Base-by-base conservation (phyloP, 31 red algal genomes). In the Pterothamnion heteromorphum region DNA sequence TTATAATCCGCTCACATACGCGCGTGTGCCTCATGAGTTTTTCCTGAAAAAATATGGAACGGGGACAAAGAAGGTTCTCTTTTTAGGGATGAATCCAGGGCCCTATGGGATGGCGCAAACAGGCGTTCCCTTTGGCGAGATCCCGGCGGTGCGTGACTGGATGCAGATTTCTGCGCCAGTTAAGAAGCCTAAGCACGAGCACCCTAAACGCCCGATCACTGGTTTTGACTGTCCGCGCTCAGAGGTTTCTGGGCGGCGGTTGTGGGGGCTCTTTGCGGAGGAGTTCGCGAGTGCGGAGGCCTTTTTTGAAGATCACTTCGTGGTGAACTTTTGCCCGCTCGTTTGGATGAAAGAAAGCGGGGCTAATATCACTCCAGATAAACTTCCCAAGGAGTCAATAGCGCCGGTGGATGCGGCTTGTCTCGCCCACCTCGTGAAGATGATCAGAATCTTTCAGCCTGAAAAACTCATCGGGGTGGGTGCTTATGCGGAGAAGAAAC, bases 11-110 rank as follows among this genome's bases (percentile, higher is more conserved):
- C 92, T 97, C 30, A 36, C 91, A 44, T 97, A 97, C 84, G 95
- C 95, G 2, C 89, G 93, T 81, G 90, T 92, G 36, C 86, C 89
- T 22, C 93, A 94, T 86, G 82, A 85, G 84, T 91, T 84, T 84
- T 94, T 80, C 37, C 86, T 94, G 14, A 82, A 51, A 20, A 4
- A 74, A 31, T 97, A 84, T 81, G 94, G 57, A 44, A 90, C 74
- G 36, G 44, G 89, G 39, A 38, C 57, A 26, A 94, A 88, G 72
- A 87, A 93, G 27, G 84, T 95, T 37, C 72, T 97, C 43, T 87
- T 97, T 2, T 92, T 97, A 35, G 95, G 95, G 14, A 95, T 97
- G 93, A 97, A 97, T 43, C 95, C 95, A 35, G 95, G 94, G 36
- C 95, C 95, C 35, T 95, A 88, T 84, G 95, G 95, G 0, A 97